These are phyloP conservation scores for Teratosphaeria zuluensis DNA, from an alignment of 2,329 filamentous ascomycete genomes.

Conservation along the genomic window DNA sequence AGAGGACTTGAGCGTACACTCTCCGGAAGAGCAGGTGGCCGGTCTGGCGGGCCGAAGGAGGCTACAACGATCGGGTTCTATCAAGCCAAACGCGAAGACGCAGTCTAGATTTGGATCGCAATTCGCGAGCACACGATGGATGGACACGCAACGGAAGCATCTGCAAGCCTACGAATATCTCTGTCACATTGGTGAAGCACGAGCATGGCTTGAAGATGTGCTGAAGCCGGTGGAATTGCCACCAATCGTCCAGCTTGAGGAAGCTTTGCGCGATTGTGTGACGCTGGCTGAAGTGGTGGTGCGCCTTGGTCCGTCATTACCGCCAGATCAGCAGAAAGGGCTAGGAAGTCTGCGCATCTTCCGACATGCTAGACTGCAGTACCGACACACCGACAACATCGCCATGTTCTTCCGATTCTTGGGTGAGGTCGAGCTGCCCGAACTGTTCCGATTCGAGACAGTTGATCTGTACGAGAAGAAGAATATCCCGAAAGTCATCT, in stretches of 20 bases:
- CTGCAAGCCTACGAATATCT: conserved; percentile 96
- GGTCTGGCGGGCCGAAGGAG: conserved; percentile 76
- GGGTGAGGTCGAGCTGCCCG: conserved; percentile 82
- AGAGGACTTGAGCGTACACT: conserved; percentile 72
- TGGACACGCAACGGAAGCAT: conserved; percentile 97
- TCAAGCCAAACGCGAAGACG: conserved; percentile 43
- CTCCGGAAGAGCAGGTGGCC: conserved; percentile 72
- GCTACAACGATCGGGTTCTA: conserved; percentile 57
- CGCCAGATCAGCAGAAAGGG: conserved; percentile 34
- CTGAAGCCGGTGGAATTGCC: conserved; percentile 70
- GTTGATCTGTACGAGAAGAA: conserved; percentile 99
- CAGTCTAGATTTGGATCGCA: conserved; percentile 23
- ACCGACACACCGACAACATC: conserved; percentile 95
- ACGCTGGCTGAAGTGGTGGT: conserved; percentile 92
- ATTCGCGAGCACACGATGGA: conserved; percentile 78
- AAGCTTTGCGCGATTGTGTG: conserved; percentile 83
- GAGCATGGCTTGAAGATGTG: conserved; percentile 96
- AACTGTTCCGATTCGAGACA: conserved; percentile 92
- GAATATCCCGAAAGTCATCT: conserved; percentile 98
- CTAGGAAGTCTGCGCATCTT: conserved; percentile 58
- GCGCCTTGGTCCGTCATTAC: conserved; percentile 67
- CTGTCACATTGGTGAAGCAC: conserved; percentile 96
- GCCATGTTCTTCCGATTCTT: conserved; percentile 92
- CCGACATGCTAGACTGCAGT: conserved; percentile 74
- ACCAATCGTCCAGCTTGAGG: conserved; percentile 86